Percentiles rank a stretch among this genome's conserved stretches.
phyloP scores from a whole-genome alignment of 495 filamentous ascomycete genomes.

The Hypoxylon fuscum region DNA sequence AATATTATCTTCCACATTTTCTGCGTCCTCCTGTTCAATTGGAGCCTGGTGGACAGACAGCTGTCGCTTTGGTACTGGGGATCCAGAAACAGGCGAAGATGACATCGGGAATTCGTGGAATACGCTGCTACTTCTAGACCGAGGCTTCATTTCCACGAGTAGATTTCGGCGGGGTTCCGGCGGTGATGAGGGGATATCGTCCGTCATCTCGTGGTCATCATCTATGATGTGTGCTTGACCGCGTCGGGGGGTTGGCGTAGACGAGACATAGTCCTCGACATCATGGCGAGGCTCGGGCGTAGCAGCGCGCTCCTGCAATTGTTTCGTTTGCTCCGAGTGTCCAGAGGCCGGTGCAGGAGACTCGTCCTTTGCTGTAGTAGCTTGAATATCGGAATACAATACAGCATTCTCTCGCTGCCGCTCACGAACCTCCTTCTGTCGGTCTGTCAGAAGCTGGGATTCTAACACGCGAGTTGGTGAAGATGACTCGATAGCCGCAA shows the following conservation, averaged over 20 bases:
- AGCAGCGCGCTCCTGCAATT: slow-evolving; percentile 36
- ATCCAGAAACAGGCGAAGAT: slow-evolving; percentile 57
- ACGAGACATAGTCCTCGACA: slow-evolving; percentile 73
- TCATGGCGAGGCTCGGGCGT: slow-evolving; percentile 50
- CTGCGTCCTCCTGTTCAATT: slow-evolving; percentile 18
- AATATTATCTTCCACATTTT: slow-evolving; percentile 20
- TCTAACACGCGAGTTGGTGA: slow-evolving; percentile 57
- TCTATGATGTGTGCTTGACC: slow-evolving; percentile 53
- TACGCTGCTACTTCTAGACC: slow-evolving; percentile 48
- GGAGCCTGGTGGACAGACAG: slow-evolving; percentile 17
- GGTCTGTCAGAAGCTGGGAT: slow-evolving; percentile 76
- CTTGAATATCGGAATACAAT: slow-evolving; percentile 75
- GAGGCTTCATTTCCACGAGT: slow-evolving; percentile 56
- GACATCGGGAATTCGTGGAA: slow-evolving; percentile 58
- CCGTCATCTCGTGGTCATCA: slow-evolving; percentile 53
- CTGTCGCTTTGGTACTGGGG: slow-evolving; percentile 42
- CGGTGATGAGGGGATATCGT: slow-evolving; percentile 62
- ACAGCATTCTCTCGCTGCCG: slow-evolving; percentile 71
- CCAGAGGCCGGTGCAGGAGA: slow-evolving; percentile 3
- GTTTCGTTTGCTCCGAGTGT: slow-evolving; percentile 10
- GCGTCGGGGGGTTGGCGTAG: slow-evolving; percentile 79
- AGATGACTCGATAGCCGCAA: slow-evolving; percentile 70
- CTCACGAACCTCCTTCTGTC: slow-evolving; percentile 75
- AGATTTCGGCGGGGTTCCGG: slow-evolving; percentile 58
- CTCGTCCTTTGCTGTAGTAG: slow-evolving; percentile 58